Conservation (phyloP, 1,284 basidiomycete species). For the Cryptococcus hybrid region DNA sequence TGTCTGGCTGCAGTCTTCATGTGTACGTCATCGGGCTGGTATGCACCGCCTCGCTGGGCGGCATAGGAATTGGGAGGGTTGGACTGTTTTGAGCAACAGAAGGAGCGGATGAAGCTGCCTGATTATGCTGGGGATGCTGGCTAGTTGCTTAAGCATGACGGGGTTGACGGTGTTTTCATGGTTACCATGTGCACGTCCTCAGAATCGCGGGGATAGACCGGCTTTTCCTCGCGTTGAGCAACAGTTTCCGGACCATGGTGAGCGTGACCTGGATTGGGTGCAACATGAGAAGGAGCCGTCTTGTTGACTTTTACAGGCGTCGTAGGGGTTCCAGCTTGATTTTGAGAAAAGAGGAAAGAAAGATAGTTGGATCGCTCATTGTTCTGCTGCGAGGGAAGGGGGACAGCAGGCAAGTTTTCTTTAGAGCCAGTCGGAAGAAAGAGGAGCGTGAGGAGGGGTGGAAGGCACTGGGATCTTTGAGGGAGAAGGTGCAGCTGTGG, state of each 20-base stretch:
- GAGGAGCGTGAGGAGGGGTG: constrained; percentile 24
- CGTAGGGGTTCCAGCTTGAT: constrained; percentile 26
- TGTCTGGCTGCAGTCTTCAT: constrained; percentile 39
- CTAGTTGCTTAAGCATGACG: constrained; percentile 58
- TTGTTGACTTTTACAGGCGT: constrained; percentile 30
- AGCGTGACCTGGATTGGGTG: constrained; percentile 12
- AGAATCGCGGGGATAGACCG: constrained; percentile 7
- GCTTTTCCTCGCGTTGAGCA: constrained; percentile 5
- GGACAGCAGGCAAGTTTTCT: constrained; percentile 20
- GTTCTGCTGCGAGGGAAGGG: constrained; percentile 6
- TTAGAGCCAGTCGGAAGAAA: constrained; percentile 16
- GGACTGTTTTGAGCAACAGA: not conserved
- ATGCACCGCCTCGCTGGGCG: constrained; percentile 15
- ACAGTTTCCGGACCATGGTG: constrained; percentile 11
- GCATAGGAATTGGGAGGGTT: constrained; percentile 18
- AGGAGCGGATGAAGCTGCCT: constrained; percentile 9
- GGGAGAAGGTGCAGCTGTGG: constrained; percentile 27
- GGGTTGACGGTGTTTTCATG: constrained; percentile 44
- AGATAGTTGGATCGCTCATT: constrained; percentile 42
- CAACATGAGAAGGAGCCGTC: constrained; percentile 7
- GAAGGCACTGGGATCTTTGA: constrained; percentile 40
- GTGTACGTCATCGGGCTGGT: constrained; percentile 35
- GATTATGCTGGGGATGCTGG: constrained; percentile 6
- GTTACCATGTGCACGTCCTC: constrained; percentile 52
- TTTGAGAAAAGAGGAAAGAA: constrained; percentile 42